These are phyloP conservation scores for Boletus reticulatus DNA, from an alignment of 768 basidiomycete genomes.

Conservation along the genomic window DNA sequence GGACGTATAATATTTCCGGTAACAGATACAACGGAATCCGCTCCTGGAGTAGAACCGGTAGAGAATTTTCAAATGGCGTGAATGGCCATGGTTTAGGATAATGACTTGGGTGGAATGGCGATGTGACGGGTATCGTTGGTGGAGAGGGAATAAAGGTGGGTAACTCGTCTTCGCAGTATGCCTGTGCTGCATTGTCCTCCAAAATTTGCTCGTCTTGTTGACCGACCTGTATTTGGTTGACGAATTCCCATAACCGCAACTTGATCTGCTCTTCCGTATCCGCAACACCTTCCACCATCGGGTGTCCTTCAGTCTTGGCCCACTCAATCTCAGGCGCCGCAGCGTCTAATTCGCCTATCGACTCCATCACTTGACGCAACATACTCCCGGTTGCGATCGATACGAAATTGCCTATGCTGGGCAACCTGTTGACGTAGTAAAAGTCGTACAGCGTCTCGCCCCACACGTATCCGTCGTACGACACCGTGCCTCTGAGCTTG, in stretches of 20 bases:
- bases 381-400: constrained; percentile 20
- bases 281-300: constrained; percentile 15
- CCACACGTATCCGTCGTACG: constrained; percentile 24
- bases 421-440: constrained; percentile 12
- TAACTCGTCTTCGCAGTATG: background rate
- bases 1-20: constrained; percentile 41
- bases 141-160: background rate
- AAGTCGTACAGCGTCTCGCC: constrained; percentile 29
- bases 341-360: constrained; percentile 13
- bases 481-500: constrained; percentile 12
- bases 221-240: too few relatives aligned
- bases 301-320: constrained; percentile 23
- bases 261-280: constrained; percentile 17
- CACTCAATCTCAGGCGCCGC: constrained; percentile 20
- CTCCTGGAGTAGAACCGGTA: constrained; percentile 30
- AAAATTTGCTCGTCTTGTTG: too few relatives aligned
- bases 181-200: too few relatives aligned
- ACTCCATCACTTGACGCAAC: constrained; percentile 9
- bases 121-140: constrained; percentile 10
- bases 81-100: constrained; percentile 44
- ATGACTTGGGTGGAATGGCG: constrained; percentile 32
- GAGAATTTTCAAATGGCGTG: constrained; percentile 32
- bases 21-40: constrained; percentile 35
- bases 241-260: background rate
- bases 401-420: fast-evolving